Evolutionary conservation across 306 rosid genomes (phyloP).

Genomic region (Cucurbita maxima): DNA sequence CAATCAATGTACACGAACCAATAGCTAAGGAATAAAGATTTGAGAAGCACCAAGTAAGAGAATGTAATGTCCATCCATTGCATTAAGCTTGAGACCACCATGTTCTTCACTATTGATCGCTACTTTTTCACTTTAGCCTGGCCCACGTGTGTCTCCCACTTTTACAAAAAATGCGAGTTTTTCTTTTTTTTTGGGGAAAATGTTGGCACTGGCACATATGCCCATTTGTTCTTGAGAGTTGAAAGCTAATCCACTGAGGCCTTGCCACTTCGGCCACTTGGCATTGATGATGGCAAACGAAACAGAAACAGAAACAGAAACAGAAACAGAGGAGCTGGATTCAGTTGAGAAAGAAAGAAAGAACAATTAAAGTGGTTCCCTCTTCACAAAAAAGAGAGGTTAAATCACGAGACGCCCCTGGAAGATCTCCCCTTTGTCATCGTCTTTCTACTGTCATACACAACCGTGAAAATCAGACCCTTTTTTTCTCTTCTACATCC

Average conservation of each 20-base stretch:
- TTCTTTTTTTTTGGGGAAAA: neutral
- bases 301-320: slow-evolving; percentile 21
- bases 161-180: neutral
- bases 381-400: slow-evolving; percentile 19
- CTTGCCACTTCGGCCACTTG: slow-evolving; percentile 43
- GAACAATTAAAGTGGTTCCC: slow-evolving; percentile 10
- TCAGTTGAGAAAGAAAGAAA: slow-evolving; percentile 8
- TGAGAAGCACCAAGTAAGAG: neutral
- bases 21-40: neutral
- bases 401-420: slow-evolving; percentile 73
- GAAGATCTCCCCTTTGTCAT: slow-evolving; percentile 37
- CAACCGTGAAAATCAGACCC: slow-evolving; percentile 42
- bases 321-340: slow-evolving; percentile 33
- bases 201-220: neutral
- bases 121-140: neutral
- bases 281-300: slow-evolving; percentile 40
- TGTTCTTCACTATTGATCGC: slow-evolving; percentile 1
- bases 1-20: neutral
- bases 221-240: neutral
- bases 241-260: slow-evolving; percentile 14
- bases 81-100: neutral
- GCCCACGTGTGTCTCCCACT: slow-evolving; percentile 13
- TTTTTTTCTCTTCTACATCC: slow-evolving; percentile 17
- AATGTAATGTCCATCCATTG: neutral
- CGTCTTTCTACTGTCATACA: slow-evolving; percentile 53